Conservation (phyloP, 257 asterid species). For the Rauvolfia tetraphylla region DNA sequence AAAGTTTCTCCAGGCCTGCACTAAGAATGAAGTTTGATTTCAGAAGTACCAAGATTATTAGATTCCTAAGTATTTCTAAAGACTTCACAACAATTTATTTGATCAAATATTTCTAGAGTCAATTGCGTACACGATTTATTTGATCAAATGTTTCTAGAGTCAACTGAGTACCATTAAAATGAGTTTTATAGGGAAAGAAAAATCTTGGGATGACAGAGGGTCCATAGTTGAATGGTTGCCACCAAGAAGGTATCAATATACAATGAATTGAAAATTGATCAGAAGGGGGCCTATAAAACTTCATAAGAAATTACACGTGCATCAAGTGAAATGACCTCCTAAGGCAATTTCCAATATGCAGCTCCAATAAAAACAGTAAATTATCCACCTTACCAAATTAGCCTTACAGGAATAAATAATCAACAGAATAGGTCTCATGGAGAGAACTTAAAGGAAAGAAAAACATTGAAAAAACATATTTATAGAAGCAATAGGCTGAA, state of each 20-base stretch:
- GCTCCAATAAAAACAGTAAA: not conserved
- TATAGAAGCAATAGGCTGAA: not conserved
- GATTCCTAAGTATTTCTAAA: not conserved
- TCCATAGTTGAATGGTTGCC: not conserved
- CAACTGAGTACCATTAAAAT: not conserved
- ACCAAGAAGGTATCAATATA: not conserved
- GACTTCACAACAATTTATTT: no score
- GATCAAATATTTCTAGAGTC: no score
- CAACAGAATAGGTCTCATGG: no score
- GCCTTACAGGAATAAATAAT: no score
- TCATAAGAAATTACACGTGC: not conserved
- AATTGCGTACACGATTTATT: no score
- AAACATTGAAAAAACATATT: not conserved
- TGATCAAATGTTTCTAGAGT: not conserved
- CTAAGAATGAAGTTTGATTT: conserved; percentile 1
- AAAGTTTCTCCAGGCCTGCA: conserved; percentile 65
- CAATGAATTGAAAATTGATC: not conserved
- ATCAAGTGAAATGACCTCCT: not conserved
- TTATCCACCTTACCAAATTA: no score
- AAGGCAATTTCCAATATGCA: not conserved
- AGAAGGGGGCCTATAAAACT: not conserved
- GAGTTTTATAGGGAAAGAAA: not conserved
- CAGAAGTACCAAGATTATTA: not conserved
- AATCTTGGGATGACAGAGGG: not conserved
- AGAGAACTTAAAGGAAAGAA: not conserved